These are phyloP conservation scores for Dalechampia spathulata DNA, from an alignment of 441 rosid genomes.

Conservation along the genomic window DNA sequence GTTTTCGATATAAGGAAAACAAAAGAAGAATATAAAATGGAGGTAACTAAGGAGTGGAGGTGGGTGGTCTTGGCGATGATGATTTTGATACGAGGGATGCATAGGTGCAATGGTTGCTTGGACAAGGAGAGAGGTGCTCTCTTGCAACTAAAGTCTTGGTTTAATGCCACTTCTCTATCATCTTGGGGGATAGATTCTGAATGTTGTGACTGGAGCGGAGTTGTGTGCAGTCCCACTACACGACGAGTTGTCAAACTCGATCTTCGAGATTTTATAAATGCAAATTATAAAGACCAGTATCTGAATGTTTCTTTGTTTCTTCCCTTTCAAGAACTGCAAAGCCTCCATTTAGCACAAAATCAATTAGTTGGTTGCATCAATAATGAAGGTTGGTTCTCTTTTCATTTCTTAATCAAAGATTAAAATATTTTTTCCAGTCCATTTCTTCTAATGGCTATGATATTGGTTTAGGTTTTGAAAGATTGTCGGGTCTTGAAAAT, in stretches of 20 bases:
- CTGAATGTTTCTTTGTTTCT: slow-evolving; percentile 8
- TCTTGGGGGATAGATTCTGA: background rate
- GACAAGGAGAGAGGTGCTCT: background rate
- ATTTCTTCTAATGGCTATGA: too few species aligned
- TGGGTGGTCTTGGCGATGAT: background rate
- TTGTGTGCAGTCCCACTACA: background rate
- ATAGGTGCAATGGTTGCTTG: background rate
- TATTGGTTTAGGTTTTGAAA: too few species aligned
- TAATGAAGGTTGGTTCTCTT: slow-evolving; percentile 11
- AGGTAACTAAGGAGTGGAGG: background rate
- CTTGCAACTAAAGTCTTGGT: background rate
- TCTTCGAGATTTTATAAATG: background rate
- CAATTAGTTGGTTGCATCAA: background rate
- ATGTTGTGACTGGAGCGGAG: background rate
- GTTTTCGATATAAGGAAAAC: too few species aligned
- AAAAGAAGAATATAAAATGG: too few species aligned
- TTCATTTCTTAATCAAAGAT: too few species aligned
- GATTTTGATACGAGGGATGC: background rate
- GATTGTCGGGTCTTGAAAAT: too few species aligned
- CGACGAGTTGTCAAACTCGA: background rate
- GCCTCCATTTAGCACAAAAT: background rate
- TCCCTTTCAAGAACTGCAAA: slow-evolving; percentile 8
- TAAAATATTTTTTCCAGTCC: too few species aligned
- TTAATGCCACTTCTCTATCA: background rate
- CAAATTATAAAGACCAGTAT: background rate